Evolutionary conservation across 441 rosid species (phyloP).

Genomic region (Aleurites moluccanus): DNA sequence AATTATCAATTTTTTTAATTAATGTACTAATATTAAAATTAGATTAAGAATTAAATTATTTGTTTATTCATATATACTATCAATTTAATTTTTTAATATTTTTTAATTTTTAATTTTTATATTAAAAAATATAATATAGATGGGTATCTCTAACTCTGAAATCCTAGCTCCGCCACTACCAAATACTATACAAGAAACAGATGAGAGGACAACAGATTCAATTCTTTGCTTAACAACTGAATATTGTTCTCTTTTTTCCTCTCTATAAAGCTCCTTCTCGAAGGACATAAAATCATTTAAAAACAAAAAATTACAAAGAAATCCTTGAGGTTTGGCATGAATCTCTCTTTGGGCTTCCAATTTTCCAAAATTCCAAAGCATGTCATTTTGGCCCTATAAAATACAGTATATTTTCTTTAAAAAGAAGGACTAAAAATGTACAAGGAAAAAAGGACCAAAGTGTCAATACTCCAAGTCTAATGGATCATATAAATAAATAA

Average conservation of each 20-base stretch:
- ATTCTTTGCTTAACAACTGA: neutral
- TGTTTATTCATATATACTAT: no score
- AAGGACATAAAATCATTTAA: neutral
- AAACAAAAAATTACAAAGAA: neutral
- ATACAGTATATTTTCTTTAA: neutral
- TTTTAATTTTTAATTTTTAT: no score
- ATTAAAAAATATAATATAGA: no score
- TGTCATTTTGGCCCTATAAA: no score
- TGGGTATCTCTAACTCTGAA: no score
- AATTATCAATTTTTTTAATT: no score
- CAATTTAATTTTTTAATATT: no score
- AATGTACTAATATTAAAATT: no score
- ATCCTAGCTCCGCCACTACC: no score
- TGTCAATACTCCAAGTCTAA: neutral
- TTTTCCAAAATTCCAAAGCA: neutral
- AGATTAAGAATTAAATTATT: no score
- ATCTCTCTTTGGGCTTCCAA: neutral
- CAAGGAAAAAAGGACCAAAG: neutral
- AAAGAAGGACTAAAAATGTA: neutral
- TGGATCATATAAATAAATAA: neutral
- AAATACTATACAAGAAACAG: neutral
- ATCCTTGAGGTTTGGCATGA: no score
- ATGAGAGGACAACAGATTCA: neutral
- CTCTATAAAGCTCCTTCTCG: neutral
- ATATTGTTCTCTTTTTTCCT: no score